Evolutionary conservation across 495 filamentous ascomycete species (phyloP), one percentile per base, ranked within the genome.

Genomic region (Aeminium ludgeri): DNA sequence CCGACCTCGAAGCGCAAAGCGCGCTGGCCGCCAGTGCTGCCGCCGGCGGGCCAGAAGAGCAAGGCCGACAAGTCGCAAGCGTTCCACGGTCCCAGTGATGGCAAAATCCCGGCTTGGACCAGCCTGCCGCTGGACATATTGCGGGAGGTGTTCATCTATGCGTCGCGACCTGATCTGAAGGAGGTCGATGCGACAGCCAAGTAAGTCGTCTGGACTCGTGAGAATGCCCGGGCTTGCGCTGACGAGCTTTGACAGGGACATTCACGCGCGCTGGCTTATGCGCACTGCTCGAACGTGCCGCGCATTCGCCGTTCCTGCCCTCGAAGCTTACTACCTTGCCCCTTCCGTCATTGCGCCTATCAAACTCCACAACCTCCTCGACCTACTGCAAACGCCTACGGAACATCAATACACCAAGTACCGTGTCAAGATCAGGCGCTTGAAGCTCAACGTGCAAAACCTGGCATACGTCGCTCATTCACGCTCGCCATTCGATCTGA

Each of bases 51-150:
- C 8, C 23, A 33, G n/a, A 30, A 40, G 16, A 32, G 8, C 27
- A 40, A 40, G 18, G 23, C 13, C 12, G 27, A 18, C 16, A 17
- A 13, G 12, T n/a, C n/a, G 29, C 19, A 30, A 19, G 32, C 19
- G 12, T 51, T 47, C 31, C 43, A 13, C 1, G 48, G 48, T 1
- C 44, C 44, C 1, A 47, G 39, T 18, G 62, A 67, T 19, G 61
- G 63, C 11, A 61, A 60, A 19, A 72, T 72, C 28, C 80, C 75
- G 30, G 64, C 70, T 3, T 93, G 82, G 82, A 57, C 68, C 8
- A 69, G 60, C 0, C 59, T 91, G 3, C 82, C 82, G 1, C 84
- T 86, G 46, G 67, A 80, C 16, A 61, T 89, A 2, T 67, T 82
- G 15, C 56, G 79, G 11, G 63, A 76, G 25, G 72, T 86, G 35